Evolutionary conservation across 495 filamentous ascomycete genomes (phyloP), one percentile per base, ranked within the genome.

Genomic region (Talaromyces nanjingensis): DNA sequence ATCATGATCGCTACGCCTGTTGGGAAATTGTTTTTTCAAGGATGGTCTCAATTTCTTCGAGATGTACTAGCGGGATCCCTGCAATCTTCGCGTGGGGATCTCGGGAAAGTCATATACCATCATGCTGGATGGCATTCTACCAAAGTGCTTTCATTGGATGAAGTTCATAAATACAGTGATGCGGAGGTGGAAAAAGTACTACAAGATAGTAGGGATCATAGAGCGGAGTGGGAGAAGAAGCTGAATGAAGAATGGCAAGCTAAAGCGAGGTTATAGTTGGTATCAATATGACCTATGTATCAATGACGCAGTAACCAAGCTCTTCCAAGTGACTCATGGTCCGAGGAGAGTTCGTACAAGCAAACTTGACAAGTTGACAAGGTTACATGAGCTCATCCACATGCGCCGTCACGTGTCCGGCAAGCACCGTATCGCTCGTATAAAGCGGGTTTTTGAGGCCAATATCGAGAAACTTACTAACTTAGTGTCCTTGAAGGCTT

Each of bases 1-100:
- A 57, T 96, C 0, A 74, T 96, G 63, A 72, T 78, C n/a, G 70
- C 68, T n/a, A 67, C 83, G 1, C 60, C 73, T 0, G 82, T 77
- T 6, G 69, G 79, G 1, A 74, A 73, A 62, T 72, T 77, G 54
- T 89, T 84, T 67, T 81, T 87, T 54, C 72, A 83, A 8, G 72
- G 80, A 20, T 82, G 85, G 75, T 77, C 82, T 0, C 74, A 70
- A 33, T 96, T 94, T 68, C 78, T 75, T 61, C 66, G 61, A 1
- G 71, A 76, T 59, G 73, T 69, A 16, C 74, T 85, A 0, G 74
- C 73, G 2, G 70, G 63, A 1, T 59, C 63, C 34, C 67, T 75
- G 14, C 55, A 39, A 6, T 53, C 69, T 34, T 8, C 16, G 2
- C 29, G 45, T 47, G 49, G 33, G 24, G 58, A 63, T 42, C 63